phyloP scores from a whole-genome alignment of 371 early-diverging fungal genomes.

The Encephalitozoon hellem region DNA sequence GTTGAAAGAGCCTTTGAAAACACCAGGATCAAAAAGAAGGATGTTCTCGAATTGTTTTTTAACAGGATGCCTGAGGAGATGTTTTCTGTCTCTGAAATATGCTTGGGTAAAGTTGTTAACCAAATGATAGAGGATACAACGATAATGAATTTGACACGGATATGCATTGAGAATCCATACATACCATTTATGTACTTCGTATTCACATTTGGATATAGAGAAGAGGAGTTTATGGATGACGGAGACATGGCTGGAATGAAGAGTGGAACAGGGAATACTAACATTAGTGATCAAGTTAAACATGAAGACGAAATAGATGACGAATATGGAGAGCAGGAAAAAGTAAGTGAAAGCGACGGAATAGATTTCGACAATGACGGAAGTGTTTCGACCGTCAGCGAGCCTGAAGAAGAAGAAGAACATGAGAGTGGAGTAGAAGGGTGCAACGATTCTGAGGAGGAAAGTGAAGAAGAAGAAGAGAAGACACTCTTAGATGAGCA shows the following conservation, averaged over 20 bases:
- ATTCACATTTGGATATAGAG: slow-evolving; percentile 20
- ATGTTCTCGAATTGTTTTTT: slow-evolving; percentile 18
- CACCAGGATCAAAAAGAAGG: not conserved
- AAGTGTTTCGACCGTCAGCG: slow-evolving; percentile 16
- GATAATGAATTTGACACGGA: not conserved
- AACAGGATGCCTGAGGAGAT: slow-evolving; percentile 16
- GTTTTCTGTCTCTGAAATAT: slow-evolving; percentile 26
- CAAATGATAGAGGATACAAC: slow-evolving; percentile 9
- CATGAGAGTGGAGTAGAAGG: slow-evolving; percentile 40
- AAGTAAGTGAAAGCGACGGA: slow-evolving; percentile 35
- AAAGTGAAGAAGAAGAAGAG: slow-evolving; percentile 37
- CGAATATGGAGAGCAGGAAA: slow-evolving; percentile 9
- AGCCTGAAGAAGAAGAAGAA: slow-evolving; percentile 29
- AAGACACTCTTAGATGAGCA: slow-evolving; percentile 33
- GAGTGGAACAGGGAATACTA: slow-evolving; percentile 49
- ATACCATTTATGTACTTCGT: slow-evolving; percentile 40
- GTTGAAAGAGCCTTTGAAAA: not conserved
- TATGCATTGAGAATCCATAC: slow-evolving; percentile 24
- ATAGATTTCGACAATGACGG: slow-evolving; percentile 48
- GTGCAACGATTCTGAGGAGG: slow-evolving; percentile 32
- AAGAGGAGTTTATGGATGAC: not conserved
- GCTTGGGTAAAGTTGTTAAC: slow-evolving; percentile 34
- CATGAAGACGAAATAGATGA: slow-evolving; percentile 48
- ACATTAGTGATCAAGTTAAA: slow-evolving; percentile 51
- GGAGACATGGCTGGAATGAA: slow-evolving; percentile 37